These are phyloP conservation scores for Paraphoma sp. DNA, from an alignment of 2,329 filamentous ascomycete species.

Conservation along the genomic window DNA sequence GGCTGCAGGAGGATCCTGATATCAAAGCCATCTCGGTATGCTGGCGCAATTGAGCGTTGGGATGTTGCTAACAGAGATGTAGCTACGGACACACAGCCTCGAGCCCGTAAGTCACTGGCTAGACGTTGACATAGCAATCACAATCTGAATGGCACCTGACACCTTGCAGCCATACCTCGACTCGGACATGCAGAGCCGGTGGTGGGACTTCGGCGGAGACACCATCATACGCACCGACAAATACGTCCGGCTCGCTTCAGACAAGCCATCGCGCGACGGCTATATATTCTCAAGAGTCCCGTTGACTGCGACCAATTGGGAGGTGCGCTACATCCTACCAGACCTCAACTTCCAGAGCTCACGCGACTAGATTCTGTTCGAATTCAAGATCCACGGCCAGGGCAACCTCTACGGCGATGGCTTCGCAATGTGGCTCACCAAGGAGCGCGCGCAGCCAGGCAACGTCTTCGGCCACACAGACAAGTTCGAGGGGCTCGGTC, in stretches of 20 bases:
- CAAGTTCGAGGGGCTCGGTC: constrained; percentile 88
- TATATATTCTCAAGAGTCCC: constrained; percentile 95
- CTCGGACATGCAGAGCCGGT: constrained; percentile 96
- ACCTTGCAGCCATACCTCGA: constrained; percentile 84
- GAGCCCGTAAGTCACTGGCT: constrained; percentile 69
- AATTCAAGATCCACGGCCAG: constrained; percentile 91
- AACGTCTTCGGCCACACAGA: constrained; percentile 88
- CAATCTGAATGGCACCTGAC: constrained; percentile 18
- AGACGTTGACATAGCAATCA: neutral
- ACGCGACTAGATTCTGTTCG: constrained; percentile 75
- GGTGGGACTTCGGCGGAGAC: constrained; percentile 99
- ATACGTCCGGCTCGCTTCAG: constrained; percentile 91
- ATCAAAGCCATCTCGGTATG: constrained; percentile 72
- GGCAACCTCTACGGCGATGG: constrained; percentile 94
- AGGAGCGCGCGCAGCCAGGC: constrained; percentile 81
- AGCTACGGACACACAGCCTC: constrained; percentile 89
- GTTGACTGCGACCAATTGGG: constrained; percentile 97
- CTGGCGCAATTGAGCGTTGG: constrained; percentile 16
- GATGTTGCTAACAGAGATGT: constrained; percentile 27
- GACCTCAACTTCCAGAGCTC: constrained; percentile 15
- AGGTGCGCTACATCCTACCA: constrained; percentile 56
- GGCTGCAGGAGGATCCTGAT: constrained; percentile 51
- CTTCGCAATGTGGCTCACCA: constrained; percentile 97
- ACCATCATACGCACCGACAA: constrained; percentile 78
- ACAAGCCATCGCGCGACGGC: constrained; percentile 87